Evolutionary conservation across 2,329 filamentous ascomycete genomes (phyloP).

Genomic region (Colletotrichum endophyticum): DNA sequence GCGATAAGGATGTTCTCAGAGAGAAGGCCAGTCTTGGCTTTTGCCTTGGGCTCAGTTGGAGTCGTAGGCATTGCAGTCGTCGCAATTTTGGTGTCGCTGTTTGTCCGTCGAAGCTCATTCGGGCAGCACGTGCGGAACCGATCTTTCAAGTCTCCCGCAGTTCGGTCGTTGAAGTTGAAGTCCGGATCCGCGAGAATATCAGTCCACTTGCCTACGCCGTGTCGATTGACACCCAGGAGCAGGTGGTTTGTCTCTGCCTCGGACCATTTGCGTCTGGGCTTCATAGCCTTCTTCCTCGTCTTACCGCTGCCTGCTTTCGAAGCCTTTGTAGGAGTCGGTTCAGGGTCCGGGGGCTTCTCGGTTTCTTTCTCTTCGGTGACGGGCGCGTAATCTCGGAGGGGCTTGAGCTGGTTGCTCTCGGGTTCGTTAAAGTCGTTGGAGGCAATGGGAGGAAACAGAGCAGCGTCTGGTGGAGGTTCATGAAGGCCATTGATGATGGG

Average conservation of each 20-base stretch:
- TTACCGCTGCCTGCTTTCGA: conserved; percentile 34
- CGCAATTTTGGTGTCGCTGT: conserved; percentile 29
- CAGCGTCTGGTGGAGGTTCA: conserved; percentile 64
- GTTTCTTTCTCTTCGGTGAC: conserved; percentile 26
- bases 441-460: conserved; percentile 68
- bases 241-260: conserved; percentile 69
- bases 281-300: conserved; percentile 58
- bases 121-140: conserved; percentile 71
- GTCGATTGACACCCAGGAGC: conserved; percentile 63
- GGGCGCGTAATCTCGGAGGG: conserved; percentile 47
- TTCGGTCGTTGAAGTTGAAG: conserved; percentile 66
- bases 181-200: conserved; percentile 65
- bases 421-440: conserved; percentile 59
- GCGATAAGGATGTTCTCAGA: conserved; percentile 63
- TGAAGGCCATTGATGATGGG: conserved; percentile 70
- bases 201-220: conserved; percentile 71
- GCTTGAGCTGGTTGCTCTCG: conserved; percentile 44
- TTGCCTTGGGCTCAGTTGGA: conserved; percentile 33
- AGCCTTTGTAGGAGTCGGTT: conserved; percentile 28
- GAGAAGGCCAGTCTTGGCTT: conserved; percentile 53
- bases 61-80: conserved; percentile 10
- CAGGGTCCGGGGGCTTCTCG: conserved; percentile 30
- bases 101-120: conserved; percentile 58
- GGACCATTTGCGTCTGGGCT: conserved; percentile 67
- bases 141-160: conserved; percentile 69